Percentiles rank a stretch among this genome's conserved stretches.
Evolutionary conservation across 345 rosid genomes (phyloP).

Genomic region (Acer saccharum): DNA sequence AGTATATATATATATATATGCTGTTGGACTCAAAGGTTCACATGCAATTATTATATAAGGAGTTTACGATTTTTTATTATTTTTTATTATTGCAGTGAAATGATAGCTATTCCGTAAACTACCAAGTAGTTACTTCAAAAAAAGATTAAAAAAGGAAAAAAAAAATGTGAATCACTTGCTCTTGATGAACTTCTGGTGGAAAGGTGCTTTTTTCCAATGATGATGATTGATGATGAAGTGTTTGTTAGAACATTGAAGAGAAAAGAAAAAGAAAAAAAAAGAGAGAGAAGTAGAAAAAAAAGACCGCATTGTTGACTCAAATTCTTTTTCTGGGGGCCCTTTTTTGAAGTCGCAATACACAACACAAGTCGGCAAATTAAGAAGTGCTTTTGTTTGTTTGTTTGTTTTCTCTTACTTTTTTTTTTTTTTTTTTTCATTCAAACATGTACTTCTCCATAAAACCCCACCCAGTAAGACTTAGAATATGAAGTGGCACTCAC

Average conservation of each 20-base stretch:
- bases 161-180: background rate
- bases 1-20: background rate
- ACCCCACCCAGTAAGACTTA: background rate
- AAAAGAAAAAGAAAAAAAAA: background rate
- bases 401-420: background rate
- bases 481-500: slow-evolving; percentile 23
- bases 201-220: slow-evolving; percentile 13
- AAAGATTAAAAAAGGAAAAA: background rate
- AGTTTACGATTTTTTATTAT: background rate
- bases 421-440: background rate
- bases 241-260: slow-evolving; percentile 28
- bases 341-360: background rate
- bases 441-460: background rate
- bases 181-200: background rate
- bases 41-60: background rate
- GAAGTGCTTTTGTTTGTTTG: background rate
- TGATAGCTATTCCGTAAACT: background rate
- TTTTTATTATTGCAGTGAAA: background rate
- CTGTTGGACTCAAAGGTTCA: background rate
- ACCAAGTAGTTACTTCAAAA: background rate
- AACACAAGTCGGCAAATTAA: slow-evolving; percentile 35
- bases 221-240: slow-evolving; percentile 28
- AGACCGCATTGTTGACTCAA: slow-evolving; percentile 27
- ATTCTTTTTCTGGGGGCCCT: background rate
- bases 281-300: background rate